Evolutionary conservation across 345 rosid species (phyloP).

Genomic region (Cochlearia excelsa): DNA sequence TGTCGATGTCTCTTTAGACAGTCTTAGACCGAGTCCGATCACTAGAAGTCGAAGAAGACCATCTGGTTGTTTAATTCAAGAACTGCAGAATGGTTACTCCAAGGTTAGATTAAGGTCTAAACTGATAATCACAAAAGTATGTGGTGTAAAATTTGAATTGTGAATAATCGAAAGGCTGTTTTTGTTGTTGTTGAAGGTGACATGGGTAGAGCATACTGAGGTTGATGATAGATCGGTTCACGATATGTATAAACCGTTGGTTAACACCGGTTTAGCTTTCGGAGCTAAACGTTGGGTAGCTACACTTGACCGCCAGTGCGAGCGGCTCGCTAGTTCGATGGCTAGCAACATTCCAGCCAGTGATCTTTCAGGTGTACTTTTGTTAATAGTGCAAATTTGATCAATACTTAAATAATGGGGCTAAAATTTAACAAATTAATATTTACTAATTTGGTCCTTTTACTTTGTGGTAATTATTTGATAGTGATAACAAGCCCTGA

Average conservation of each 20-base stretch:
- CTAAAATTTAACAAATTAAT: background rate
- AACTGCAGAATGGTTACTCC: conserved; percentile 86
- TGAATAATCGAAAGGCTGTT: background rate
- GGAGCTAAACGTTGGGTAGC: conserved; percentile 97
- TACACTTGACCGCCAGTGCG: conserved; percentile 81
- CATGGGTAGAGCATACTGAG: conserved; percentile 89
- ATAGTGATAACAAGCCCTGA: conserved; percentile 73
- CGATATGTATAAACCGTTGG: conserved; percentile 55
- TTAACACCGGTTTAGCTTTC: conserved; percentile 69
- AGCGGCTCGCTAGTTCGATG: conserved; percentile 90
- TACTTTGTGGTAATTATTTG: background rate
- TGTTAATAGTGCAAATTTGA: background rate
- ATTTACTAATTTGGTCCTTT: conserved; percentile 22
- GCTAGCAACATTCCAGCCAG: conserved; percentile 80
- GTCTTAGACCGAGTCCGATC: conserved; percentile 46
- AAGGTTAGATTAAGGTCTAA: conserved; percentile 43
- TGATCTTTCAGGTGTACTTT: conserved; percentile 54
- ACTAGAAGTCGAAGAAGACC: conserved; percentile 81
- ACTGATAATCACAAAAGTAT: too few relatives aligned
- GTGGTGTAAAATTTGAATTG: conserved; percentile 1
- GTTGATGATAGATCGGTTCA: conserved; percentile 83
- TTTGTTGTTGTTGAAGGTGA: conserved; percentile 46
- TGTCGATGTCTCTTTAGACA: conserved; percentile 90
- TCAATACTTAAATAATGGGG: background rate
- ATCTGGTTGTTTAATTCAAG: conserved; percentile 91